phyloP scores from a whole-genome alignment of 495 filamentous ascomycete species.

The Trichoderma asperelloides region DNA sequence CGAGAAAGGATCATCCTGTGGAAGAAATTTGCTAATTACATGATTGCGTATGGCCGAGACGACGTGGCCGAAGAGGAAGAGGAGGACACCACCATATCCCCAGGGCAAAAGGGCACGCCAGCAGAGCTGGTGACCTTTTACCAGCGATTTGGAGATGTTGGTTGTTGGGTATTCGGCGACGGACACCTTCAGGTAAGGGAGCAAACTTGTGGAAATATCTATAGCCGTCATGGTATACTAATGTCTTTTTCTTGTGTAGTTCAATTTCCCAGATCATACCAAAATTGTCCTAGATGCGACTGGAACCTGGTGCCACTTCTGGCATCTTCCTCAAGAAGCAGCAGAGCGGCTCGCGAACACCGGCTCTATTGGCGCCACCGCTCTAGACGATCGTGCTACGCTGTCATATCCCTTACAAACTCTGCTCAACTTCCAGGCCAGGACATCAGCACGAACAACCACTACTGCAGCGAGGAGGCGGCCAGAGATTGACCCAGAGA shows the following conservation, averaged over 20 bases:
- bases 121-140: slow-evolving; percentile 76
- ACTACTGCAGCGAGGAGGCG: slow-evolving; percentile 29
- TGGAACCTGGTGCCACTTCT: slow-evolving; percentile 74
- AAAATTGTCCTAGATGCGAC: slow-evolving; percentile 75
- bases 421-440: slow-evolving; percentile 42
- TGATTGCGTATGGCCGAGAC: slow-evolving; percentile 57
- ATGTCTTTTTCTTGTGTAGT: slow-evolving; percentile 32
- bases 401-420: slow-evolving; percentile 53
- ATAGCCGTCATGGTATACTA: neutral
- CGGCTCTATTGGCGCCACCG: slow-evolving; percentile 56
- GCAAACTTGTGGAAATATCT: slow-evolving; percentile 4
- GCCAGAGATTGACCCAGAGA: slow-evolving; percentile 48
- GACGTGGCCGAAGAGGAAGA: slow-evolving; percentile 33
- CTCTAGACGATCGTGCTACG: slow-evolving; percentile 51
- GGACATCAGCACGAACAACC: slow-evolving; percentile 26
- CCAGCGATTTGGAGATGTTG: slow-evolving; percentile 77
- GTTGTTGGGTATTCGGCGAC: slow-evolving; percentile 82
- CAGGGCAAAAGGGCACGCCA: slow-evolving; percentile 40
- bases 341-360: slow-evolving; percentile 51
- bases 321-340: slow-evolving; percentile 65
- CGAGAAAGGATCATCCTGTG: slow-evolving; percentile 69
- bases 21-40: slow-evolving; percentile 91
- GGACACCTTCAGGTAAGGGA: slow-evolving; percentile 72
- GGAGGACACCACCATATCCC: slow-evolving; percentile 28
- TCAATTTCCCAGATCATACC: slow-evolving; percentile 97